Conservation (phyloP, 2,329 filamentous ascomycete genomes). For the Alternaria brassicicola region DNA sequence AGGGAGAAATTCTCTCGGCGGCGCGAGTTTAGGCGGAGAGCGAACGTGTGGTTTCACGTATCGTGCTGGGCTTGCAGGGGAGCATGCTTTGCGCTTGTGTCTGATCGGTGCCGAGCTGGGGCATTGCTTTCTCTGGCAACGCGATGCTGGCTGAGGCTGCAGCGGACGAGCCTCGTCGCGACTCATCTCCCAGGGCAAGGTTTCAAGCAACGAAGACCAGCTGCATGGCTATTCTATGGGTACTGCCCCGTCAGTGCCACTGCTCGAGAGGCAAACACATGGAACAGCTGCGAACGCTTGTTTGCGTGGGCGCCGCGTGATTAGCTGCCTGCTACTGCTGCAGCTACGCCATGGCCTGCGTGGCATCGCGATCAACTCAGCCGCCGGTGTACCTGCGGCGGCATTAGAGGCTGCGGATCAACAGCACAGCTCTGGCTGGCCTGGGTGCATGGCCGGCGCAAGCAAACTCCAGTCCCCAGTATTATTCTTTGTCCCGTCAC, state of each 20-base stretch:
- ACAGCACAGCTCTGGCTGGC: slow-evolving; percentile 25
- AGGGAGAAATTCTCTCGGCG: slow-evolving; percentile 19
- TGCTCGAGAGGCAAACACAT: no score
- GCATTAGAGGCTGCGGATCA: slow-evolving; percentile 28
- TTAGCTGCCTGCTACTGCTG: slow-evolving; percentile 9
- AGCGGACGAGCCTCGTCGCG: slow-evolving; percentile 22
- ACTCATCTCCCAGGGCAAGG: slow-evolving; percentile 6
- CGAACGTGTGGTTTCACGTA: slow-evolving; percentile 35
- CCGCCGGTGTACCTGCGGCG: slow-evolving; percentile 21
- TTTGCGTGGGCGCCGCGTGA: slow-evolving; percentile 20
- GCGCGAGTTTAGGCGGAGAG: slow-evolving; percentile 32
- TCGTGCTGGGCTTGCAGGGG: slow-evolving; percentile 25
- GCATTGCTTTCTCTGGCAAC: slow-evolving; percentile 32
- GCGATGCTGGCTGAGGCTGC: slow-evolving; percentile 21
- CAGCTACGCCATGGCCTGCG: slow-evolving; percentile 11
- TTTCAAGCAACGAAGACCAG: slow-evolving; percentile 24
- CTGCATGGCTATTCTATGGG: slow-evolving; percentile 10
- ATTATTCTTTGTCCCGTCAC: slow-evolving; percentile 19
- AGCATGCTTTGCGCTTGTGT: slow-evolving; percentile 28
- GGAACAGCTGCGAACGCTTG: slow-evolving; percentile 16
- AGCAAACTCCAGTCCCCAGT: slow-evolving; percentile 28
- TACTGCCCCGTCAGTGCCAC: background rate
- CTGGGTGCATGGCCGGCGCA: slow-evolving; percentile 22
- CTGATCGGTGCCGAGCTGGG: slow-evolving; percentile 26
- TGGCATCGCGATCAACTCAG: slow-evolving; percentile 21